Conservation (phyloP, 805 yeast genomes). For the Hanseniaspora guilliermondii region DNA sequence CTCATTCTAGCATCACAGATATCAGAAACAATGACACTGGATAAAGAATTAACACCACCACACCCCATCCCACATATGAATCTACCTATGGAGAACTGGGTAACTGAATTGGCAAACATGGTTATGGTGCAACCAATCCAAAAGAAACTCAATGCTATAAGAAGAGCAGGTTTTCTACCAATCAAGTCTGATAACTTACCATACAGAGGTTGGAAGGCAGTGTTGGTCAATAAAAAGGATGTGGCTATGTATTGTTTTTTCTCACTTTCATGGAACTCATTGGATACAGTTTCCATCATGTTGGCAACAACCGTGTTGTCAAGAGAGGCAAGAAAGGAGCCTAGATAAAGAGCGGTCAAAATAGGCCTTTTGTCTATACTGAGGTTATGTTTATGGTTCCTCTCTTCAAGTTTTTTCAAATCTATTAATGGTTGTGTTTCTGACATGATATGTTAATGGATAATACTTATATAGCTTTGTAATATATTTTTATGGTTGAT, state of each 20-base stretch:
- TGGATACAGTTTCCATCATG: slow-evolving; percentile 37
- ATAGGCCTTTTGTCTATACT: slow-evolving; percentile 25
- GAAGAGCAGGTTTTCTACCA: slow-evolving; percentile 36
- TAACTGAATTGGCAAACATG: slow-evolving; percentile 25
- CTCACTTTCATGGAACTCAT: slow-evolving; percentile 37
- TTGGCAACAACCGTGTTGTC: slow-evolving; percentile 40
- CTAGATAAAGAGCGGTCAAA: slow-evolving; percentile 33
- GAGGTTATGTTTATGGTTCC: slow-evolving; percentile 22
- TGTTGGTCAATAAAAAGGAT: slow-evolving; percentile 47
- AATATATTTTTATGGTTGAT: not conserved
- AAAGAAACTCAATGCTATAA: slow-evolving; percentile 33
- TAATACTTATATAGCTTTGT: not conserved
- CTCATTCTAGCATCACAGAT: slow-evolving; percentile 63
- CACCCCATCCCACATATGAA: slow-evolving; percentile 81
- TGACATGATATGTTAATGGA: slow-evolving; percentile 7
- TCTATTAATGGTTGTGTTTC: slow-evolving; percentile 11
- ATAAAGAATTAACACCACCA: slow-evolving; percentile 69
- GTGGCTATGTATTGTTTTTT: slow-evolving; percentile 56
- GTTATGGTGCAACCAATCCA: slow-evolving; percentile 38
- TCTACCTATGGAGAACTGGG: slow-evolving; percentile 41
- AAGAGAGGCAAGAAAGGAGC: slow-evolving; percentile 35
- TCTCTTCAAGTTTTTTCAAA: slow-evolving; percentile 17
- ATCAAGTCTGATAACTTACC: slow-evolving; percentile 48
- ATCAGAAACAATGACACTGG: slow-evolving; percentile 67
- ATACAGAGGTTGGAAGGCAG: slow-evolving; percentile 56